Evolutionary conservation across 768 basidiomycete species (phyloP), one percentile per base, ranked within the genome.

Genomic region (Serendipita vermifera): DNA sequence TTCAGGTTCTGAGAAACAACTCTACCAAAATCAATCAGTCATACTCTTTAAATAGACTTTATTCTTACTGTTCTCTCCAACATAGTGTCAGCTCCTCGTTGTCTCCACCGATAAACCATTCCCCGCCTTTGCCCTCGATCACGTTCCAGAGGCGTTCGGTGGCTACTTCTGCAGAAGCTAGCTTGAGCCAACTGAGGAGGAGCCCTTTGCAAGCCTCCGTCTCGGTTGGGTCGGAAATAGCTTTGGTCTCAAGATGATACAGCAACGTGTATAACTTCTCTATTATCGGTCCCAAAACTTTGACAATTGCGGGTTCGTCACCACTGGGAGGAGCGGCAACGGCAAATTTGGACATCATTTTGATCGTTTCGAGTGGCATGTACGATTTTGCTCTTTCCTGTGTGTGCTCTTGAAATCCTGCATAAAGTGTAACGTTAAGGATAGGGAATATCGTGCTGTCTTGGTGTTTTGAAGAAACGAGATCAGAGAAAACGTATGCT

Each of bases 101-200:
- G 22, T 78, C 76, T 15, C 76, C 59, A 63, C 78, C 75, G 33
- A 79, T 67, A 31, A 75, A 67, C 85, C 85, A 85, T 33, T 73
- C 68, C 2, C 72, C 67, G 17, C 73, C 72, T 55, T 77, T 71
- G 11, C 73, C 73, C 39, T 67, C 69, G 20, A 85, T 69, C 38
- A 91, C 73, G 6, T 67, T 67, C 81, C 81, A 83, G 3, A 91
- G 62, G 1, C 76, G 74, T 15, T 70, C 68, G 15, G 77, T 60
- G 0, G 78, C 85, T 55, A 83, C 80, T 4, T 68, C 61, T 3
- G 67, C 62, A 33, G 73, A 73, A 0, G 82, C 73, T 3, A 86
- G 75, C 58, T 83, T 78, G 0, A 80, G 88, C 90, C 89, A 94
- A 0, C 84, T 82, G 3, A 73, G 65, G 20, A 93, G 67, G 13